Base-by-base conservation (phyloP, 257 asterid genomes). In the Salvia miltiorrhiza region DNA sequence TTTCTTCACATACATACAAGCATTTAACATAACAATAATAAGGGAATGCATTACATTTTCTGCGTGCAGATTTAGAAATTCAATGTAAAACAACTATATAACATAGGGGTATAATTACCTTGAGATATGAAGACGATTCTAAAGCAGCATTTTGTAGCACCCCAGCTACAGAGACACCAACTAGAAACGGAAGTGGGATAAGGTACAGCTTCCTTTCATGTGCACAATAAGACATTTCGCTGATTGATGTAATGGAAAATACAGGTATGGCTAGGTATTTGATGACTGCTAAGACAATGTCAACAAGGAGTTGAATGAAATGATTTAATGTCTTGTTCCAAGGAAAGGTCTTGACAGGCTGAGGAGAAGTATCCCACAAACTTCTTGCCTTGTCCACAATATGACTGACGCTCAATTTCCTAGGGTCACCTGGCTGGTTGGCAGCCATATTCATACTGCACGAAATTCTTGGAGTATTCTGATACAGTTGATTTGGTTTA, bases 161-260 rank as follows among this genome's bases (percentile, higher is more conserved):
- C 49, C 95, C 93, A 75, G 93, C 85, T 43, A 86, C 83, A 77
- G 83, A 86, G 65, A 73, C 82, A 17, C 99, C 97, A n/a, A 81
- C 56, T 69, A 94, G 75, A 78, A 91, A 82, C 0, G 96, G 97
- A 47, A 94, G n/a, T 11, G 85, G 93, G 71, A 82, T 76, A 16
- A 88, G 71, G 78, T 73, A 77, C 13, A 91, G 78, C 87, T 89
- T 88, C 81, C 86, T 85, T 84, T 94, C 97, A 45, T 91, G 97
- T 23, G 97, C 97, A 77, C 97, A 89, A 72, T 91, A 94, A 47
- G 97, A 94, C 91, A 91, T 74, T 79, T 94, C 97, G 30, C 99
- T 94, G 44, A 90, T 45, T 5, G 92, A 82, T 26, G 93, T 81
- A 57, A 89, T 72, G 73, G 75, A 69, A 61, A 91, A 80, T 62